Evolutionary conservation across 352 stramenopile species (phyloP).

Genomic region (Phytopythium boreale): DNA sequence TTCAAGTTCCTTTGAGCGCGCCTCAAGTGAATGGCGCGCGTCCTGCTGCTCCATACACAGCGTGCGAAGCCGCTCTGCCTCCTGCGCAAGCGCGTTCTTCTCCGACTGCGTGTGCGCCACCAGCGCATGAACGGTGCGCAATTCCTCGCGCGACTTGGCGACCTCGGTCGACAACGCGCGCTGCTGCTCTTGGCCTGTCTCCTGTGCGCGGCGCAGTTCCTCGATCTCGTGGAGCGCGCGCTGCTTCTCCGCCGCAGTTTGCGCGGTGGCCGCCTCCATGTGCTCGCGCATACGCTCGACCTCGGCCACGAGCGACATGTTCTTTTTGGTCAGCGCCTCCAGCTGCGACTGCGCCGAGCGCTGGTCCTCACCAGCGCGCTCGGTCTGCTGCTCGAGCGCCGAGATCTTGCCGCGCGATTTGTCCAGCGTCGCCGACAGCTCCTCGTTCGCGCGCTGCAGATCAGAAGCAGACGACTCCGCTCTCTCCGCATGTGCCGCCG

Average conservation of each 20-base stretch:
- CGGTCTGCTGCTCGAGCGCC: slow-evolving; percentile 47
- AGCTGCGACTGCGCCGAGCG: slow-evolving; percentile 44
- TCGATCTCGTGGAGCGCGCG: slow-evolving; percentile 3
- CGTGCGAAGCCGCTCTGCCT: slow-evolving; percentile 27
- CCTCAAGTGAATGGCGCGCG: slow-evolving; percentile 35
- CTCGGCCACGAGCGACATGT: slow-evolving; percentile 48
- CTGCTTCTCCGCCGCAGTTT: not conserved
- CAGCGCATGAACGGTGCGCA: slow-evolving; percentile 15
- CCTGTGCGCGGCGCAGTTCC: slow-evolving; percentile 2
- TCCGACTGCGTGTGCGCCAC: slow-evolving; percentile 42
- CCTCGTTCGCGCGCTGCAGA: slow-evolving; percentile 45
- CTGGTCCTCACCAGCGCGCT: slow-evolving; percentile 29
- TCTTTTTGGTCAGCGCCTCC: slow-evolving; percentile 62
- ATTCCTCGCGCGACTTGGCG: slow-evolving; percentile 24
- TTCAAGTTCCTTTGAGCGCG: slow-evolving; percentile 57
- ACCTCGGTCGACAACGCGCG: slow-evolving; percentile 9
- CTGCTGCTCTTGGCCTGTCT: not conserved
- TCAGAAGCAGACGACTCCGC: slow-evolving; percentile 29
- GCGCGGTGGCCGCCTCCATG: slow-evolving; percentile 10
- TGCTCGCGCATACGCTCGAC: slow-evolving; percentile 45
- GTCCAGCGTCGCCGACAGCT: slow-evolving; percentile 45
- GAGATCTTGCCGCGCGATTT: slow-evolving; percentile 30
- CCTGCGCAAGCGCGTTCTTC: slow-evolving; percentile 28
- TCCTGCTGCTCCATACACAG: slow-evolving; percentile 25
- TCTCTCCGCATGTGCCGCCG: slow-evolving; percentile 19